A percentile compares a stretch with the other conserved stretches of the same genome.
Conservation (phyloP, 306 rosid genomes). For the Glycine tomentella region DNA sequence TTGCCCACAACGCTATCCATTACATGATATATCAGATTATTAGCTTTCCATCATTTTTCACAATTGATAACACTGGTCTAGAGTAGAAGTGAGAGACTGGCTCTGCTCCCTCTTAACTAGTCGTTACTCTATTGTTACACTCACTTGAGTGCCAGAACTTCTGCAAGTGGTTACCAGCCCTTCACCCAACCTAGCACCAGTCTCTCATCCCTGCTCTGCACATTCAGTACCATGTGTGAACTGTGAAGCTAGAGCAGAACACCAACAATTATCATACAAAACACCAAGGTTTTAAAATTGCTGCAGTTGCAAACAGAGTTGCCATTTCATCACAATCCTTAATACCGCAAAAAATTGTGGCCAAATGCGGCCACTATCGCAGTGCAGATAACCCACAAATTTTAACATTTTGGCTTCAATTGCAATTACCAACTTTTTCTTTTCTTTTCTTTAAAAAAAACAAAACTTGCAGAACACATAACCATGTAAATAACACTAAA, state of each 20-base stretch:
- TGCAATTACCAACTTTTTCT: not conserved
- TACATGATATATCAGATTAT: too few relatives aligned
- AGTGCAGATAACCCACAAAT: not conserved
- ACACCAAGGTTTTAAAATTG: not conserved
- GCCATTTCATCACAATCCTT: not conserved
- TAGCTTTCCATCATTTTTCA: too few relatives aligned
- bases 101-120: not conserved
- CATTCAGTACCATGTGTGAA: too few relatives aligned
- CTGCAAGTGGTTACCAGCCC: not conserved
- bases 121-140: not conserved
- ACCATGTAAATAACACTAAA: slow-evolving; percentile 3
- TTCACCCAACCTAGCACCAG: not conserved
- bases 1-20: too few relatives aligned
- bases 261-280: slow-evolving; percentile 16
- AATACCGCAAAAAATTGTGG: not conserved
- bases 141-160: not conserved
- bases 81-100: not conserved
- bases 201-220: not conserved
- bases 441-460: not conserved
- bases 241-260: not conserved
- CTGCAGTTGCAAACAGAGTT: too few relatives aligned
- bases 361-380: not conserved
- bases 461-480: not conserved
- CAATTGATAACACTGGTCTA: too few relatives aligned
- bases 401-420: not conserved